Evolutionary conservation across 2,329 filamentous ascomycete genomes (phyloP).

Genomic region (Pezicula rhizophila): DNA sequence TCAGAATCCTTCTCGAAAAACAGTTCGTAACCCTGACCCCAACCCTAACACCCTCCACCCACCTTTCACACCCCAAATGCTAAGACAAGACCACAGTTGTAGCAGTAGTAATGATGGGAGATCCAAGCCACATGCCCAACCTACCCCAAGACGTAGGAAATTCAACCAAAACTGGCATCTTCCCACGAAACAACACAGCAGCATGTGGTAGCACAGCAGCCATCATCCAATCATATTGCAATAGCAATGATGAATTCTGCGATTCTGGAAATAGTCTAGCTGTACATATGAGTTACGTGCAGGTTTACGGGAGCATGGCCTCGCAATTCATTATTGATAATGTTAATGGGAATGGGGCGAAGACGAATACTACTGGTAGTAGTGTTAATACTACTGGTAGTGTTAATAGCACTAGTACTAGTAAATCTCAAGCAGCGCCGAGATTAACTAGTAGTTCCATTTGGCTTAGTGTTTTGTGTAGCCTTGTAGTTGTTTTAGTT

Average conservation of each 20-base stretch:
- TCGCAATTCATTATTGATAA: background rate
- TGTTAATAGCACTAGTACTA: too few species aligned
- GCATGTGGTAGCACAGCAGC: background rate
- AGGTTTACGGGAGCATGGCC: slow-evolving; percentile 8
- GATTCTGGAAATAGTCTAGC: slow-evolving; percentile 9
- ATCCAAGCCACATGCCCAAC: slow-evolving; percentile 26
- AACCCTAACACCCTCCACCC: background rate
- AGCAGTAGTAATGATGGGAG: slow-evolving; percentile 31
- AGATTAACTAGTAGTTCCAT: too few species aligned
- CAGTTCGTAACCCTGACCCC: background rate
- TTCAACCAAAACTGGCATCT: slow-evolving; percentile 20
- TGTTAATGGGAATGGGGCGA: background rate
- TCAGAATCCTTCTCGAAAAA: slow-evolving; percentile 9
- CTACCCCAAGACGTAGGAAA: slow-evolving; percentile 27
- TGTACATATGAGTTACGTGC: slow-evolving; percentile 9
- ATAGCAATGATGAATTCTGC: slow-evolving; percentile 12
- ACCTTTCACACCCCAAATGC: background rate
- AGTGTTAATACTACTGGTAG: too few species aligned
- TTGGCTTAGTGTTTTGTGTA: too few species aligned
- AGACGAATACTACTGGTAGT: too few species aligned
- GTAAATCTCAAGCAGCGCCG: too few species aligned
- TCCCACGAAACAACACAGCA: slow-evolving; percentile 11
- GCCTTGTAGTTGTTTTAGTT: too few species aligned
- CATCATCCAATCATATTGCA: slow-evolving; percentile 13
- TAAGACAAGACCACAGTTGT: slow-evolving; percentile 8